A percentile compares a stretch with the other conserved stretches of the same genome.
Conservation (phyloP, 306 rosid genomes). For the Prunus mongolica region DNA sequence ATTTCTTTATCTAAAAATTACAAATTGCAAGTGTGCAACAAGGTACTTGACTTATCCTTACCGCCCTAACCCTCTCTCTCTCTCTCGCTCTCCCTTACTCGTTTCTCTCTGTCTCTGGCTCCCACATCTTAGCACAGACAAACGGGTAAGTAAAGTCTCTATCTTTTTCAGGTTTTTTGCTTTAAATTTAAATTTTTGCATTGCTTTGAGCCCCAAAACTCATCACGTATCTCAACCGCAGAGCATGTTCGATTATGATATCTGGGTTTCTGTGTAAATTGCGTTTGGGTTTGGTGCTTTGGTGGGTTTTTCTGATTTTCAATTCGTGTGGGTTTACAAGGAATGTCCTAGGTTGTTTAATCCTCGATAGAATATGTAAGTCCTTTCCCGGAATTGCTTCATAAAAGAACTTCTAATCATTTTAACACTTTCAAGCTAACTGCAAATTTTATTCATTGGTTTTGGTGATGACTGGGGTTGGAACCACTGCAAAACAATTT, state of each 20-base stretch:
- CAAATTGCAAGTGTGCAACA: not conserved
- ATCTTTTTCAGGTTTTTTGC: not conserved
- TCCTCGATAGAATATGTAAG: not conserved
- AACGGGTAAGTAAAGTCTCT: not conserved
- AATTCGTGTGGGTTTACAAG: not conserved
- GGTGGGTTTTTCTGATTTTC: not conserved
- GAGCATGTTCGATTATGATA: not conserved
- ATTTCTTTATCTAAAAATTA: not conserved
- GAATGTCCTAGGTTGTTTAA: not conserved
- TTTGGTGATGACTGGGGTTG: not conserved
- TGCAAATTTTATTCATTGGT: not conserved
- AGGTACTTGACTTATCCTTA: slow-evolving; percentile 1
- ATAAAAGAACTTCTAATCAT: not conserved
- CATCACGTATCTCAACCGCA: not conserved
- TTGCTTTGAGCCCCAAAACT: not conserved
- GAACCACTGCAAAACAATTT: not conserved
- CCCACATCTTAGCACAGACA: slow-evolving; percentile 5
- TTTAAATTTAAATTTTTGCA: not conserved
- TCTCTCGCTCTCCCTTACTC: not conserved
- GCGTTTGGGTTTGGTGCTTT: not conserved
- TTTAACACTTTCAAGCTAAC: not conserved
- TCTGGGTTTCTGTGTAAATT: not conserved
- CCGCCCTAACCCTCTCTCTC: not conserved
- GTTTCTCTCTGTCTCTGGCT: not conserved
- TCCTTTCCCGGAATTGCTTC: not conserved